phyloP scores from a whole-genome alignment of 768 basidiomycete species.

The Tephrocybe rancida region DNA sequence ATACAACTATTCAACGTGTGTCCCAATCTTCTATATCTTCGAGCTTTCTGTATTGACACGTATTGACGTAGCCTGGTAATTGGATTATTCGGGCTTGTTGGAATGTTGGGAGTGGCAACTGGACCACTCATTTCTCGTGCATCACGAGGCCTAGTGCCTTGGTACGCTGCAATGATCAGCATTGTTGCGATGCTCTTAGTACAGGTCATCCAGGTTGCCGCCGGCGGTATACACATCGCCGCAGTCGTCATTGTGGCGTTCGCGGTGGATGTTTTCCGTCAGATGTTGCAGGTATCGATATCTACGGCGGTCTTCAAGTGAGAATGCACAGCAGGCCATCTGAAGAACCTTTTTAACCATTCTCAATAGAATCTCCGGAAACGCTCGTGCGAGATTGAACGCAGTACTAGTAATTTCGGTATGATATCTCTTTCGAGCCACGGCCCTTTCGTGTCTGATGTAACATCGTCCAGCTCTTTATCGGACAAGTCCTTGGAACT shows the following conservation, averaged over 20 bases:
- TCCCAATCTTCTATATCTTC: conserved; percentile 8
- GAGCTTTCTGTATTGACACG: neutral
- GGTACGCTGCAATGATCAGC: conserved; percentile 69
- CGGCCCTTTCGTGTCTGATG: neutral
- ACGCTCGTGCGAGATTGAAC: conserved; percentile 70
- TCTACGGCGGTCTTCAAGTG: conserved; percentile 60
- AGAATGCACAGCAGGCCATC: conserved; percentile 1
- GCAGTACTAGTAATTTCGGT: conserved; percentile 73
- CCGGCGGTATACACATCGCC: conserved; percentile 66
- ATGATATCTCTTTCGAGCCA: conserved; percentile 19
- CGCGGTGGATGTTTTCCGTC: conserved; percentile 72
- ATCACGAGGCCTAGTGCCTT: conserved; percentile 71
- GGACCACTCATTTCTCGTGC: conserved; percentile 69
- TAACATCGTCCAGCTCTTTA: conserved; percentile 42
- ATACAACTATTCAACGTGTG: conserved; percentile 73
- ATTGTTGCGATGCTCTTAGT: conserved; percentile 47
- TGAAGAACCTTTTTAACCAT: neutral
- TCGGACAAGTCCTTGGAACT: conserved; percentile 78
- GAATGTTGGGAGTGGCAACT: conserved; percentile 65
- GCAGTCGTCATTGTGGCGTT: conserved; percentile 71
- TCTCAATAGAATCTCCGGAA: conserved; percentile 33
- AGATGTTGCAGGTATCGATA: conserved; percentile 69
- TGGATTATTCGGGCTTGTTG: conserved; percentile 75
- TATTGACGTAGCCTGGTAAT: conserved; percentile 44
- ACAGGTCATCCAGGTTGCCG: conserved; percentile 64